A percentile compares a stretch with the other conserved stretches of the same genome.
Conservation (phyloP, 176 grass and related monocot genomes). For the Saccharum spontaneum region DNA sequence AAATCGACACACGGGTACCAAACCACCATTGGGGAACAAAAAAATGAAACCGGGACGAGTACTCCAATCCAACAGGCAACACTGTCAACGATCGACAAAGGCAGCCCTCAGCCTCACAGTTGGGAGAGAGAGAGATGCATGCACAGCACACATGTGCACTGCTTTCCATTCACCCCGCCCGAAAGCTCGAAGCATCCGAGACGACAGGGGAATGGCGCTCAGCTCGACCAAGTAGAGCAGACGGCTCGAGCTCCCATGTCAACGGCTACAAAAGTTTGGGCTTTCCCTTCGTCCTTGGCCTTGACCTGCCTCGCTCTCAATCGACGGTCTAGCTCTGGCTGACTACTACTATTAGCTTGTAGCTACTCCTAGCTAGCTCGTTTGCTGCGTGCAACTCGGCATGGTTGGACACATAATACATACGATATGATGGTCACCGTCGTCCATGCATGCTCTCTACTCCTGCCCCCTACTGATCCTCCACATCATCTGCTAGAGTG, state of each 20-base stretch:
- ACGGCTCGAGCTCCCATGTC: slow-evolving; percentile 20
- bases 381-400: neutral
- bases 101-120: neutral
- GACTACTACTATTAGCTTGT: neutral
- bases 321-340: no score
- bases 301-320: neutral
- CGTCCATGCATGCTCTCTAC: no score
- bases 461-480: no score
- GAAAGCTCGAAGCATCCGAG: no score
- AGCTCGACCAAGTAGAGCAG: neutral
- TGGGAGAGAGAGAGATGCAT: neutral
- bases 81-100: neutral
- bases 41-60: neutral
- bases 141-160: no score
- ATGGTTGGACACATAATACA: no score
- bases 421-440: no score
- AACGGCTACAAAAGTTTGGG: slow-evolving; percentile 44
- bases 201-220: no score
- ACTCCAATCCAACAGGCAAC: no score
- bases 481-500: no score
- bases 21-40: neutral
- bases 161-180: no score
- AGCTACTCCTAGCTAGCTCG: no score
- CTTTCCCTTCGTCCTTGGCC: slow-evolving; percentile 14
- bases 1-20: neutral